Evolutionary conservation across 1,139 yeast species (phyloP), one percentile per base, ranked within the genome.

Genomic region (Meyerozyma sp.): DNA sequence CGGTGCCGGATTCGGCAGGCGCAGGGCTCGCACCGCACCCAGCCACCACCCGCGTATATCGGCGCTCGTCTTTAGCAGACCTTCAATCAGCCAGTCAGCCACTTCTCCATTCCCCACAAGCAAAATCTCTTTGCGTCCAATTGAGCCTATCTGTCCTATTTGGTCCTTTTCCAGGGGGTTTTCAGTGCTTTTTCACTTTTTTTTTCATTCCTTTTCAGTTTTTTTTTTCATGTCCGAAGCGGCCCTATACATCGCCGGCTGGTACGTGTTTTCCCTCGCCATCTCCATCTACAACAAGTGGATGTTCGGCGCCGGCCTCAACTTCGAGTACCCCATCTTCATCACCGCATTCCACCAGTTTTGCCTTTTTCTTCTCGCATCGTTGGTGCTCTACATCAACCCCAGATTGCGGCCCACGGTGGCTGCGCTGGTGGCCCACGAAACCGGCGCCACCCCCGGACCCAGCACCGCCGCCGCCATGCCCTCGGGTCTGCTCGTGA

Each of bases 211-310:
- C n/a, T n/a, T n/a, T n/a, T n/a, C n/a, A n/a, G n/a, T n/a, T n/a
- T n/a, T n/a, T n/a, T n/a, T n/a, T n/a, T 11, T 14, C 10, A 8
- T 32, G 7, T 32, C 36, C 36, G 40, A 39, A 36, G 45, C 45
- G 32, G 32, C 42, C 3, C 27, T 43, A 11, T 73, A 69, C 54
- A 72, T 72, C 29, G 46, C 57, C 10, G 78, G 77, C 54, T 68
- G 71, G 87, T 81, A 80, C 55, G 46, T 71, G 14, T 81, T 81
- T 49, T 84, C 95, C 11, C 73, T 89, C 47, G 65, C 88, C 11
- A 79, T 91, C 27, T 85, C 95, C n/a, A 72, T 91, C 30, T 93
- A 93, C 68, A 93, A 93, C 70, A 93, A 91, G 64, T 91, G 97
- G 97, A 91, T 93, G 96, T 93, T 91, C 66, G 91, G 94, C 36